These are phyloP conservation scores for Bremia lactucae DNA, from an alignment of 352 stramenopile species.

Conservation along the genomic window DNA sequence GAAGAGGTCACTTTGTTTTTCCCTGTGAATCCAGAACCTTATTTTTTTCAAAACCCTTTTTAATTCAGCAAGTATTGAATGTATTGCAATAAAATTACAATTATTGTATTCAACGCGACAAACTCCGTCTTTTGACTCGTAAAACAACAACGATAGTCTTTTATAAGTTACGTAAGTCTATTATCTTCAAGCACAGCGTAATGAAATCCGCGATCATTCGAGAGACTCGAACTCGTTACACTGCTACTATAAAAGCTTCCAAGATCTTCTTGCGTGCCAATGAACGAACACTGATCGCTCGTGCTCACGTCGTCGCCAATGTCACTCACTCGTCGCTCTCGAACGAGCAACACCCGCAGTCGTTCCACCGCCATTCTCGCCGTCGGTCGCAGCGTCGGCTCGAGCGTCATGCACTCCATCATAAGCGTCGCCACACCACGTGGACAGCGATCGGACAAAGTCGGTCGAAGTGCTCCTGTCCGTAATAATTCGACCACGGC, in stretches of 20 bases:
- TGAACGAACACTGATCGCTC: constrained; percentile 30
- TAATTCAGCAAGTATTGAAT: too few species aligned
- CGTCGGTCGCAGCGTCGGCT: constrained; percentile 32
- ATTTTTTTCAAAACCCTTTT: too few species aligned
- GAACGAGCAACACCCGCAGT: constrained; percentile 36
- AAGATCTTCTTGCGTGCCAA: constrained; percentile 20
- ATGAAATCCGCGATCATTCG: constrained; percentile 21
- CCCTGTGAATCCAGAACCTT: too few species aligned
- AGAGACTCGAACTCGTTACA: constrained; percentile 16
- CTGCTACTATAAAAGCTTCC: constrained; percentile 20
- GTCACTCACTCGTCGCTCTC: constrained; percentile 38
- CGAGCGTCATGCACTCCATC: constrained; percentile 40
- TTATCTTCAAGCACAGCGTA: constrained; percentile 23
- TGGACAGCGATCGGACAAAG: constrained; percentile 38
- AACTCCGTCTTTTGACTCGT: constrained; percentile 5
- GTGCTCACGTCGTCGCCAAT: constrained; percentile 32
- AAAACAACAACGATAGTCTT: constrained; percentile 6
- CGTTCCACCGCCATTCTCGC: constrained; percentile 26
- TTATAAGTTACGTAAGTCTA: constrained; percentile 27
- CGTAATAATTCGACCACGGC: constrained; percentile 43
- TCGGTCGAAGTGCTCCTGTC: constrained; percentile 38
- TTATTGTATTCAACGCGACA: too few species aligned
- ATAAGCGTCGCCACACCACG: constrained; percentile 31
- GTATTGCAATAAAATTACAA: too few species aligned
- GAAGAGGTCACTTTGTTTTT: too few species aligned